A percentile compares a stretch with the other conserved stretches of the same genome.
phyloP scores from a whole-genome alignment of 139 green algal species.

The Dunaliella primolecta region DNA sequence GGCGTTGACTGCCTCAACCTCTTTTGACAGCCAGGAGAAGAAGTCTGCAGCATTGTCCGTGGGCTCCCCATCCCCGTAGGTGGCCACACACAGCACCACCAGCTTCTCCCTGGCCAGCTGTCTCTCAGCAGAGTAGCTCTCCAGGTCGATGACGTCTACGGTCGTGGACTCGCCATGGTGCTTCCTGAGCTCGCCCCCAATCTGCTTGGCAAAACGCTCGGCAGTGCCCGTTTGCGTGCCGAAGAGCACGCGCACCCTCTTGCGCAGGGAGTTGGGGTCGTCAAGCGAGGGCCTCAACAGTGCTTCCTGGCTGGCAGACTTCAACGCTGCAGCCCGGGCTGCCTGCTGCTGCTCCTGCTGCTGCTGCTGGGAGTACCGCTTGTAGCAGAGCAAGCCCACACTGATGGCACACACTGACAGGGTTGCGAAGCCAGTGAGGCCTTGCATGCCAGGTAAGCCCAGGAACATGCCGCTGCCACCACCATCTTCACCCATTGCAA shows the following conservation, averaged over 20 bases:
- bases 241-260: constrained; percentile 42
- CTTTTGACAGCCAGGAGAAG: constrained; percentile 72
- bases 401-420: no score
- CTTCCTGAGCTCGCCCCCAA: constrained; percentile 46
- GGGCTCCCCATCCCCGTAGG: constrained; percentile 96
- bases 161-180: constrained; percentile 56
- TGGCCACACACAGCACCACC: constrained; percentile 85
- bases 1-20: constrained; percentile 48
- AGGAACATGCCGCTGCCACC: no score
- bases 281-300: background rate
- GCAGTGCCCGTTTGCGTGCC: constrained; percentile 57
- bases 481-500: no score
- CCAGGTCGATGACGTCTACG: constrained; percentile 71
- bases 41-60: constrained; percentile 89
- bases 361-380: background rate
- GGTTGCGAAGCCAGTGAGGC: no score
- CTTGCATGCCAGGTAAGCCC: no score
- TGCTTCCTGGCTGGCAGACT: background rate
- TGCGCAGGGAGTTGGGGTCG: background rate
- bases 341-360: background rate
- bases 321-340: background rate
- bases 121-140: constrained; percentile 53
- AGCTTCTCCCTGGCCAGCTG: constrained; percentile 66
- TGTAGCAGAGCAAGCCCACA: no score
- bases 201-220: constrained; percentile 86